Evolutionary conservation across 495 filamentous ascomycete genomes (phyloP).

Genomic region (Lasiosphaeria ovina): DNA sequence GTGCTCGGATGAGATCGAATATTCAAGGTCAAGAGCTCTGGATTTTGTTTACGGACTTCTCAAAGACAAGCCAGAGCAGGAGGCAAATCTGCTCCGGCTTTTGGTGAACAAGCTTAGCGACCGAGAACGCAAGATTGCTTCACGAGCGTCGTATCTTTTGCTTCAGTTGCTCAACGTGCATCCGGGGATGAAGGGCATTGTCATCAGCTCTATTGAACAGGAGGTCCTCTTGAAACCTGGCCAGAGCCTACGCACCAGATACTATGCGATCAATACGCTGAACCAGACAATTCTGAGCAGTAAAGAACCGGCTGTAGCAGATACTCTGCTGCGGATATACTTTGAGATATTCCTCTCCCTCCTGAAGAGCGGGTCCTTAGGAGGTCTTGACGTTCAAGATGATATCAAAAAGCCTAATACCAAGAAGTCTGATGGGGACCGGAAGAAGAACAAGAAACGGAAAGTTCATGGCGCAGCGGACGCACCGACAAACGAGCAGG

Average conservation of each 20-base stretch:
- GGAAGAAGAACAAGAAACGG: constrained; percentile 23
- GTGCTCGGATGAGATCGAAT: constrained; percentile 92
- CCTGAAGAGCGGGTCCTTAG: constrained; percentile 58
- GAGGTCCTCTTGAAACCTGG: constrained; percentile 85
- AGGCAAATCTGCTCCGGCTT: constrained; percentile 86
- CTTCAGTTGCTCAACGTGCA: constrained; percentile 86
- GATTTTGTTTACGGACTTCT: constrained; percentile 87
- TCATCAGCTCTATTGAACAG: constrained; percentile 77
- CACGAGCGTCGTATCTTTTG: constrained; percentile 83
- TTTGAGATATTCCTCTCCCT: constrained; percentile 76
- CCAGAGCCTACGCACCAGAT: constrained; percentile 83
- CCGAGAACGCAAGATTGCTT: constrained; percentile 88
- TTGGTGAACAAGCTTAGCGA: constrained; percentile 96
- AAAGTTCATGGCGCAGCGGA: constrained; percentile 14
- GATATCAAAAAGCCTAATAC: constrained; percentile 26
- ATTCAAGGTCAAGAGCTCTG: constrained; percentile 77
- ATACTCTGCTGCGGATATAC: constrained; percentile 81
- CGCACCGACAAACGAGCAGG: constrained; percentile 44
- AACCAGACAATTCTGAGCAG: constrained; percentile 90
- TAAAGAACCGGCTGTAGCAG: constrained; percentile 79
- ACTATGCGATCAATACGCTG: constrained; percentile 92
- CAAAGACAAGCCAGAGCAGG: constrained; percentile 95
- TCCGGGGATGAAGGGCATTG: constrained; percentile 86
- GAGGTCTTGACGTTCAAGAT: constrained; percentile 21
- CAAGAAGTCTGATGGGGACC: constrained; percentile 18